Evolutionary conservation across 2,329 filamentous ascomycete genomes (phyloP).

Genomic region (Aspergillus luchuensis): DNA sequence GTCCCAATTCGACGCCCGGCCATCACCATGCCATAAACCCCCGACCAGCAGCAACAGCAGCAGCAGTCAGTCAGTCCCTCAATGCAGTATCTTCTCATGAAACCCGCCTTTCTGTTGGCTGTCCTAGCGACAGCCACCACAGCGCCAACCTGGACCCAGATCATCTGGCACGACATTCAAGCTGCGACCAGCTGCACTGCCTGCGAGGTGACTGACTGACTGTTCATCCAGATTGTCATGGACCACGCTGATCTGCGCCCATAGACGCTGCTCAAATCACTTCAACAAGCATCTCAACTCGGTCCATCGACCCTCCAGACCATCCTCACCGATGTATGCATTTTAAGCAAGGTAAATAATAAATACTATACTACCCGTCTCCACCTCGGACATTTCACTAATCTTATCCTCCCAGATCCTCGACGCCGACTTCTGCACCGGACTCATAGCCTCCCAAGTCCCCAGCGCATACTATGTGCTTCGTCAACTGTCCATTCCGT

Average conservation of each 20-base stretch:
- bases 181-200: slow-evolving; percentile 34
- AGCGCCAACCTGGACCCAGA: slow-evolving; percentile 6
- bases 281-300: slow-evolving; percentile 49
- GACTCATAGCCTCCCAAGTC: slow-evolving; percentile 55
- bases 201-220: slow-evolving; percentile 25
- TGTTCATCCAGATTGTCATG: not conserved
- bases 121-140: slow-evolving; percentile 4
- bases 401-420: slow-evolving; percentile 40
- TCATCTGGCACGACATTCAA: slow-evolving; percentile 35
- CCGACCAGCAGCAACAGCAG: not conserved
- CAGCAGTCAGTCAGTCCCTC: not conserved
- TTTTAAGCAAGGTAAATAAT: slow-evolving; percentile 34
- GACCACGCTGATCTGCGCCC: not conserved
- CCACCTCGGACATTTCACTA: not conserved
- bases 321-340: slow-evolving; percentile 41
- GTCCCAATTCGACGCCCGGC: not conserved
- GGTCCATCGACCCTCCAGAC: slow-evolving; percentile 48
- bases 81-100: slow-evolving; percentile 14
- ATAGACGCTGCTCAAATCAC: slow-evolving; percentile 36
- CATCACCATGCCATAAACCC: not conserved
- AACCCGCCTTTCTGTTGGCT: slow-evolving; percentile 12
- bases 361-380: slow-evolving; percentile 5
- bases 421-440: slow-evolving; percentile 59
- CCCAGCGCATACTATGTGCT: slow-evolving; percentile 56
- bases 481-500: slow-evolving; percentile 51